phyloP scores from a whole-genome alignment of 1,284 basidiomycete genomes.

The Ustilago cynodontis region DNA sequence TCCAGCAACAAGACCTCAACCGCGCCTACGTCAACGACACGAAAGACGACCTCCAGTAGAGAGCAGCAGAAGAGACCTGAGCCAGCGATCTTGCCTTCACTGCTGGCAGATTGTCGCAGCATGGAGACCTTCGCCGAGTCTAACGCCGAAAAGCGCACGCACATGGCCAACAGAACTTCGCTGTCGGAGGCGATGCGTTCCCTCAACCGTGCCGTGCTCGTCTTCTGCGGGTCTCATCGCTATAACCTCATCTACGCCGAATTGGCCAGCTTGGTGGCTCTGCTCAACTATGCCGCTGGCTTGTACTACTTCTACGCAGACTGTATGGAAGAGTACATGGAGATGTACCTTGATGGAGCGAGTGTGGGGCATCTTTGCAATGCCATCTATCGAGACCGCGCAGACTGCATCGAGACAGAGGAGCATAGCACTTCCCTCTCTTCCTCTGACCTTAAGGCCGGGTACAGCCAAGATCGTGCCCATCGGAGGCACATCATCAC shows the following conservation, averaged over 20 bases:
- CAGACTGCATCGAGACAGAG: constrained; percentile 24
- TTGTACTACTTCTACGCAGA: constrained; percentile 17
- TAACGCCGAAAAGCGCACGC: constrained; percentile 7
- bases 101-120: constrained; percentile 23
- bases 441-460: background rate
- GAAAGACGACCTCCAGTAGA: constrained; percentile 1
- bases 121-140: constrained; percentile 13
- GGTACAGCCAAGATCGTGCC: background rate
- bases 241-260: constrained; percentile 15
- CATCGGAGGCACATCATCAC: background rate
- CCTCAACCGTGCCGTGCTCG: constrained; percentile 26
- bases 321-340: constrained; percentile 16
- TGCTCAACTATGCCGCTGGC: constrained; percentile 38
- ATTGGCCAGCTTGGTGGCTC: constrained; percentile 19
- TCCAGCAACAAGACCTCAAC: background rate
- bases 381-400: constrained; percentile 9
- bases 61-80: constrained; percentile 17
- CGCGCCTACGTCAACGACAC: background rate
- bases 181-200: constrained; percentile 17
- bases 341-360: background rate
- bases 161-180: constrained; percentile 5
- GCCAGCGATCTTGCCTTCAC: background rate
- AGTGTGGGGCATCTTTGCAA: constrained; percentile 5
- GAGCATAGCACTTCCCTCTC: constrained; percentile 11
- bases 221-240: background rate